Evolutionary conservation across 1,284 basidiomycete genomes (phyloP).

Genomic region (Xanthoconium separans): DNA sequence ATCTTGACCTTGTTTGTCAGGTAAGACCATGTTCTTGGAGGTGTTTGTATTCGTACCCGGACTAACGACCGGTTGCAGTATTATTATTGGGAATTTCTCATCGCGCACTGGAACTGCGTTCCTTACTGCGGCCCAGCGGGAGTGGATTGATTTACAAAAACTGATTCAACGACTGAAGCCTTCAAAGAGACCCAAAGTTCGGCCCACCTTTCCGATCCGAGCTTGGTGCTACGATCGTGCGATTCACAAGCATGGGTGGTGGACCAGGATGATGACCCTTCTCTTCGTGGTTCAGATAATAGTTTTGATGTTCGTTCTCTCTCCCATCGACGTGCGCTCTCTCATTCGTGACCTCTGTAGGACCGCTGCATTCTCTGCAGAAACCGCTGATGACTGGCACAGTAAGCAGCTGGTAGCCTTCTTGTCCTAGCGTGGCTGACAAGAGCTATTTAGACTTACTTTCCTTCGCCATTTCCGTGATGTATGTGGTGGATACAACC

Average conservation of each 20-base stretch:
- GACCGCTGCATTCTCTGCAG: slow-evolving; percentile 76
- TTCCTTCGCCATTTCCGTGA: slow-evolving; percentile 72
- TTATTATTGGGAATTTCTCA: slow-evolving; percentile 95
- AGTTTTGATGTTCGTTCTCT: slow-evolving; percentile 70
- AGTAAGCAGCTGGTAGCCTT: slow-evolving; percentile 46
- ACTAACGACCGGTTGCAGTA: slow-evolving; percentile 45
- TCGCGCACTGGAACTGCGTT: slow-evolving; percentile 83
- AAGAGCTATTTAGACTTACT: slow-evolving; percentile 53
- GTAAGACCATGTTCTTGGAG: slow-evolving; percentile 40
- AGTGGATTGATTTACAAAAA: slow-evolving; percentile 94
- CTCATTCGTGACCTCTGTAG: slow-evolving; percentile 36
- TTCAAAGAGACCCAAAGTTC: slow-evolving; percentile 71
- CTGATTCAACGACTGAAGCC: slow-evolving; percentile 87
- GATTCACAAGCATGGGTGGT: slow-evolving; percentile 91
- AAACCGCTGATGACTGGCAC: slow-evolving; percentile 59
- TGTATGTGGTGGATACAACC: slow-evolving; percentile 79
- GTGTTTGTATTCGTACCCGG: neutral
- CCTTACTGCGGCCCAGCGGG: slow-evolving; percentile 85
- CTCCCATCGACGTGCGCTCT: neutral
- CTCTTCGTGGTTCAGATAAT: slow-evolving; percentile 86
- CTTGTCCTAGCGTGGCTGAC: slow-evolving; percentile 5
- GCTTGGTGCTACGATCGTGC: slow-evolving; percentile 94
- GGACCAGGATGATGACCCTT: slow-evolving; percentile 82
- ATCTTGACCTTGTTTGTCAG: slow-evolving; percentile 88
- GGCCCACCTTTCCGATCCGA: slow-evolving; percentile 57